Evolutionary conservation across 1,284 basidiomycete genomes (phyloP).

Genomic region (Butyriboletus appendiculatus): DNA sequence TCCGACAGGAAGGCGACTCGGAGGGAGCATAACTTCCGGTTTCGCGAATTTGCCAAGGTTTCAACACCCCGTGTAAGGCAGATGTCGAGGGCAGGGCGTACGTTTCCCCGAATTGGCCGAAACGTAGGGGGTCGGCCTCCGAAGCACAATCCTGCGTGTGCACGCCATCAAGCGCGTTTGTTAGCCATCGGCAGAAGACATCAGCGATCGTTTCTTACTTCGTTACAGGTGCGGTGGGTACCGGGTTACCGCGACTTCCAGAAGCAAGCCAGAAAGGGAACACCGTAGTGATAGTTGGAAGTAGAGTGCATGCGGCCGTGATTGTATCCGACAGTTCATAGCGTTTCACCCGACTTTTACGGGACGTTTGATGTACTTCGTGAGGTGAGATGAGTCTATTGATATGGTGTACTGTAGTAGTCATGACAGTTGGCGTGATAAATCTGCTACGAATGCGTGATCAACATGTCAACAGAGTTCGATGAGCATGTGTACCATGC

Average conservation of each 20-base stretch:
- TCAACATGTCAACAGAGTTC: constrained; percentile 1
- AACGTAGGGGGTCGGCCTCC: neutral
- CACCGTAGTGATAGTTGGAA: neutral
- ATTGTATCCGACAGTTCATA: neutral
- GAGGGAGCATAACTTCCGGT: neutral
- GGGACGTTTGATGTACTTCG: neutral
- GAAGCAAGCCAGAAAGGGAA: neutral
- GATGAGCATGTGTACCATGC: neutral
- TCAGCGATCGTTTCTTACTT: neutral
- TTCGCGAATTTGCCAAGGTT: no score
- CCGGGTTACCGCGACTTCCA: neutral
- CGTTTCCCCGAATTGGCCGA: neutral
- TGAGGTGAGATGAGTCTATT: constrained; percentile 13
- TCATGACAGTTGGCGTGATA: neutral
- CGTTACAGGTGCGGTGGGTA: neutral
- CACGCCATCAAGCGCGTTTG: neutral
- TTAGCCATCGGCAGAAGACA: neutral
- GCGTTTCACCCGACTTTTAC: neutral
- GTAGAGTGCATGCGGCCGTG: neutral
- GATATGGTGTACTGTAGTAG: neutral
- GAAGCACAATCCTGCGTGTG: neutral
- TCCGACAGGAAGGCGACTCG: neutral
- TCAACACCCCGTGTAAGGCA: no score
- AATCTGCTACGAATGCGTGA: neutral
- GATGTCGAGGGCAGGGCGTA: no score